These are phyloP conservation scores for Clavispora santaluciae DNA, from an alignment of 805 yeast species.

Conservation along the genomic window DNA sequence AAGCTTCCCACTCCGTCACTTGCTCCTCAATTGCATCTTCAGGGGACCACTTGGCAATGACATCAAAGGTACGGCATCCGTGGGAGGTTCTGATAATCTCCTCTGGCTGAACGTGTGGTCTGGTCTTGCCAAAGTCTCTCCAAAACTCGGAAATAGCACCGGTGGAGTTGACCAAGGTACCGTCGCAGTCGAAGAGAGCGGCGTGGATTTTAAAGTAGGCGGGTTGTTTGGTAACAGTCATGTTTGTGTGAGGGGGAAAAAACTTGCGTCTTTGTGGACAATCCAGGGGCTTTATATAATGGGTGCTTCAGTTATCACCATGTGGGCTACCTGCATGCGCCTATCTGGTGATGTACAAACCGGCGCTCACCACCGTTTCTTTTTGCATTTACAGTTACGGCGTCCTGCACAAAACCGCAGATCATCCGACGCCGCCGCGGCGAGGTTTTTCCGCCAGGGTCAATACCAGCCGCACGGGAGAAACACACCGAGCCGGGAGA, in stretches of 20 bases:
- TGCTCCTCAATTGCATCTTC: conserved; percentile 63
- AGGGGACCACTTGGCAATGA: conserved; percentile 69
- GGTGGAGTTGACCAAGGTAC: conserved; percentile 80
- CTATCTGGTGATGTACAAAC: conserved; percentile 1
- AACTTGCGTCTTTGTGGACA: not conserved
- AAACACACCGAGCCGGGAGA: no score
- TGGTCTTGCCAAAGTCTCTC: conserved; percentile 64
- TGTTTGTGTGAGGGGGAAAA: conserved; percentile 1
- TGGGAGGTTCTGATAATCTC: conserved; percentile 71
- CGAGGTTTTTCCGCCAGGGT: not conserved
- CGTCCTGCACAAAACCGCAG: not conserved
- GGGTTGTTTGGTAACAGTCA: conserved; percentile 31
- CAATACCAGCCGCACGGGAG: no score
- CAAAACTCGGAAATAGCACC: conserved; percentile 80
- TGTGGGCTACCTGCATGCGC: not conserved
- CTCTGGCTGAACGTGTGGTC: conserved; percentile 64
- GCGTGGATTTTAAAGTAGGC: conserved; percentile 41
- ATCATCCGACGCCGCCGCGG: not conserved
- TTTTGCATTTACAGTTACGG: not conserved
- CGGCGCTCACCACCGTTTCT: not conserved
- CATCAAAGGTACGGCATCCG: conserved; percentile 81
- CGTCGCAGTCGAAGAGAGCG: conserved; percentile 78
- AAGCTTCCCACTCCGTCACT: conserved; percentile 62
- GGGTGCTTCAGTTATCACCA: not conserved
- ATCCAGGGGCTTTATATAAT: not conserved